phyloP scores from a whole-genome alignment of 495 filamentous ascomycete species.

The Acidiella bohemica region DNA sequence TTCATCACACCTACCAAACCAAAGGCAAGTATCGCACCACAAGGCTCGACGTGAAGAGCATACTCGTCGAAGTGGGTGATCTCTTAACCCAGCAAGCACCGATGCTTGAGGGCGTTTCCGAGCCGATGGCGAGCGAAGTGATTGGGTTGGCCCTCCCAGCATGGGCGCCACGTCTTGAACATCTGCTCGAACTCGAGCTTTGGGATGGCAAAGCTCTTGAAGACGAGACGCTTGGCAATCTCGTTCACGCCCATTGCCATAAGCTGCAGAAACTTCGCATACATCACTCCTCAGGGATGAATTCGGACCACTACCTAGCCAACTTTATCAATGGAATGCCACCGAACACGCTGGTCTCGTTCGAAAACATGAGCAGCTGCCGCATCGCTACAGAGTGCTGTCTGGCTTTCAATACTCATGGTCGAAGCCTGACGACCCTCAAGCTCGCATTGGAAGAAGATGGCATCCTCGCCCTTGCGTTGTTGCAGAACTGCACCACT shows the following conservation, averaged over 20 bases:
- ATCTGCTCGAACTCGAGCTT: conserved; percentile 39
- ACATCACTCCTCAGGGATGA: conserved; percentile 36
- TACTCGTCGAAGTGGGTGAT: conserved; percentile 32
- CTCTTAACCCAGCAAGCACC: conserved; percentile 33
- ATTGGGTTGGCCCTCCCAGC: conserved; percentile 28
- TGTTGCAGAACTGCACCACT: conserved; percentile 38
- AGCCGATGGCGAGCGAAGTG: conserved; percentile 27
- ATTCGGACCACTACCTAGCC: conserved; percentile 42
- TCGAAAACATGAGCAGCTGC: conserved; percentile 42
- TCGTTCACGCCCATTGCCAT: conserved; percentile 46
- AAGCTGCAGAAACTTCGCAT: conserved; percentile 47
- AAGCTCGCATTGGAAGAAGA: conserved; percentile 39
- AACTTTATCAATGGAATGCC: conserved; percentile 43
- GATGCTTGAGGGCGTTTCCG: conserved; percentile 34
- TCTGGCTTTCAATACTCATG: conserved; percentile 44
- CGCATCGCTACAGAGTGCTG: conserved; percentile 42
- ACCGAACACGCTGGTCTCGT: conserved; percentile 44
- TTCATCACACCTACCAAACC: conserved; percentile 14
- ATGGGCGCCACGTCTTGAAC: conserved; percentile 35
- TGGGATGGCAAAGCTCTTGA: conserved; percentile 45
- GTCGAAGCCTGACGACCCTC: conserved; percentile 42
- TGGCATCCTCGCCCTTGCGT: conserved; percentile 35
- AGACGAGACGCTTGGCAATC: conserved; percentile 34
- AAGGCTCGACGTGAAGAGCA: conserved; percentile 20
- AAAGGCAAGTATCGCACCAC: conserved; percentile 6